Evolutionary conservation across 495 filamentous ascomycete species (phyloP), one percentile per base, ranked within the genome.

Genomic region (Lasiosphaeria miniovina): DNA sequence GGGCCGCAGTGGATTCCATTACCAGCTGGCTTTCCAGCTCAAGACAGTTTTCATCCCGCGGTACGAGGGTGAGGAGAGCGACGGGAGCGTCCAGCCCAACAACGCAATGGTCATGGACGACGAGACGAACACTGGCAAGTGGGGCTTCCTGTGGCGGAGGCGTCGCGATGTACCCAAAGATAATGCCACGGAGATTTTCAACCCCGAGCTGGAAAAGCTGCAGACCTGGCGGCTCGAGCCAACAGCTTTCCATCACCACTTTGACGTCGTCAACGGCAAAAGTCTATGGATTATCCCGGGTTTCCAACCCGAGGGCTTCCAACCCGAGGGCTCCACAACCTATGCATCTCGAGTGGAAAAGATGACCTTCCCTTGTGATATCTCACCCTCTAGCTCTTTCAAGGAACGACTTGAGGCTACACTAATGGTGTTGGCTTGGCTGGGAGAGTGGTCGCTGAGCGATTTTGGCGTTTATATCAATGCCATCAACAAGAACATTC

Each of bases 1-100:
- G 15, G 52, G 46, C 24, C 61, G 61, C 17, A 64, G 61, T 40
- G 61, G 61, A 3, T 15, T 24, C 11, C 36, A 64, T 33, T 60
- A 60, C 57, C 35, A 64, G 49, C 52, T 64, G 5, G 46, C 36
- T 31, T 60, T 64, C 10, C 48, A 54, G 48, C 54, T 64, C 36
- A 54, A 45, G 34, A 57, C 51, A 6, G 54, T 64, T 12, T 56
- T 49, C 35, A 15, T 43, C 48, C 46, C 52, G 32, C 9, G 34
- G 38, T 15, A 8, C 4, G 3, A 4, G 15, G 15, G 15, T 10
- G 52, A 43, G 1, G 53, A 34, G 14, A 34, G 12, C 36, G 53
- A 55, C 1, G 49, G 49, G 17, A 12, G 43, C 5, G 6, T 11
- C 43, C 15, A 5, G 43, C 43, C 43, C 6, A 2, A 46, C 43